phyloP scores from a whole-genome alignment of 371 early-diverging fungal species.

The Dichotomocladium elegans region DNA sequence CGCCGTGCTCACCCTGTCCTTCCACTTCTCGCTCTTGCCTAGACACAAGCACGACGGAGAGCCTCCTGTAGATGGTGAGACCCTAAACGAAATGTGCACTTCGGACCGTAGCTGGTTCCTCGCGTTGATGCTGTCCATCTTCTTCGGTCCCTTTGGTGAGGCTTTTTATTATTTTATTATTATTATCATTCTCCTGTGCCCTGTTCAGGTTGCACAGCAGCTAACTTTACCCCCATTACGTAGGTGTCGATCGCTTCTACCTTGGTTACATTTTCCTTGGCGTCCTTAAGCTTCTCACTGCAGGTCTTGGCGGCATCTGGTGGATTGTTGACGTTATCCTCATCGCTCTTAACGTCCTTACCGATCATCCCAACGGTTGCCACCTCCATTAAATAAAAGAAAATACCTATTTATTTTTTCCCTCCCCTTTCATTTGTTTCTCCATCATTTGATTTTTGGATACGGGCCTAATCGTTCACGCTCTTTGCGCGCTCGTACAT shows the following conservation, averaged over 20 bases:
- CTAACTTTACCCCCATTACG: not conserved
- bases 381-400: constrained; percentile 31
- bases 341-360: constrained; percentile 43
- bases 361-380: constrained; percentile 43
- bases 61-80: constrained; percentile 7
- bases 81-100: constrained; percentile 24
- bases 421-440: not conserved
- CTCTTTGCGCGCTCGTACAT: constrained; percentile 49
- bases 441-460: constrained; percentile 22
- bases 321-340: constrained; percentile 41
- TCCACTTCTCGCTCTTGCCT: constrained; percentile 25
- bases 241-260: constrained; percentile 62
- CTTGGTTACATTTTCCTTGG: constrained; percentile 54
- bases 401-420: no score
- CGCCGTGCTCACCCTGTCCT: constrained; percentile 29
- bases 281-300: constrained; percentile 42
- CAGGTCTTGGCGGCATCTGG: constrained; percentile 48
- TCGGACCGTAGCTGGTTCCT: constrained; percentile 49
- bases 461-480: constrained; percentile 45
- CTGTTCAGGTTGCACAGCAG: not conserved
- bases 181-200: no score
- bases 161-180: not conserved
- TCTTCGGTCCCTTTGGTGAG: constrained; percentile 49
- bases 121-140: constrained; percentile 42
- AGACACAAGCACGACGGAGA: no score